Base-by-base conservation (phyloP, 1,139 yeast genomes). In the Yamadazyma atmosphaerica region DNA sequence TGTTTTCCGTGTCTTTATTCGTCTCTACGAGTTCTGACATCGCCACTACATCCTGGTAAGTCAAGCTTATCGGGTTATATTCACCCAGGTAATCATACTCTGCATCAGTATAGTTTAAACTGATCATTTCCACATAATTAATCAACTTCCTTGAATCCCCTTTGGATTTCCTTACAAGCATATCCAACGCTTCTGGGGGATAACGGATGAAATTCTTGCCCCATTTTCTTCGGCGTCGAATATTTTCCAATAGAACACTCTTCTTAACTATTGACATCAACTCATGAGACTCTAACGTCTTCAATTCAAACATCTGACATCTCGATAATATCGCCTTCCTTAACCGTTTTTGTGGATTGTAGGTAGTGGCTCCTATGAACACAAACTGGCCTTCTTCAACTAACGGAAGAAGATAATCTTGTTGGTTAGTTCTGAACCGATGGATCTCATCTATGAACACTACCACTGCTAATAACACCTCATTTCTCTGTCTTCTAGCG, bases 361-460 rank as follows among this genome's bases (percentile, higher is more conserved):
- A 53, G 0, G 74, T 67, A 4, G 77, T 71, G n/a, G 77, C 76
- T 2, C 77, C 77, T 15, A 72, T 61, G 39, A 72, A 68, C 4
- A 63, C 65, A 45, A 71, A 67, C 23, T 51, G 49, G 0, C 77
- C 76, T 9, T 58, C 52, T 43, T 72, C 77, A 2, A 72, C 50
- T 35, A 62, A 63, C 0, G 74, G 71, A 9, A 72, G 52, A 11
- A 72, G 52, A 47, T 59, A 70, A 41, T 72, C 76, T 44, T 72
- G 77, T 41, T 71, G 77, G 11, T 49, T 54, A n/a, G 56, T 61
- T 16, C 60, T 47, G 34, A 72, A 64, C 14, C 77, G 49, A 46
- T 72, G 77, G 25, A 71, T 62, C 43, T 72, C 77, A 44, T 72
- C 77, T 23, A 72, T 65, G 38, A 72, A 72, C 2, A 72, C 59